phyloP scores from a whole-genome alignment of 176 grass and related monocot genomes.

The Hyparrhenia diplandra region DNA sequence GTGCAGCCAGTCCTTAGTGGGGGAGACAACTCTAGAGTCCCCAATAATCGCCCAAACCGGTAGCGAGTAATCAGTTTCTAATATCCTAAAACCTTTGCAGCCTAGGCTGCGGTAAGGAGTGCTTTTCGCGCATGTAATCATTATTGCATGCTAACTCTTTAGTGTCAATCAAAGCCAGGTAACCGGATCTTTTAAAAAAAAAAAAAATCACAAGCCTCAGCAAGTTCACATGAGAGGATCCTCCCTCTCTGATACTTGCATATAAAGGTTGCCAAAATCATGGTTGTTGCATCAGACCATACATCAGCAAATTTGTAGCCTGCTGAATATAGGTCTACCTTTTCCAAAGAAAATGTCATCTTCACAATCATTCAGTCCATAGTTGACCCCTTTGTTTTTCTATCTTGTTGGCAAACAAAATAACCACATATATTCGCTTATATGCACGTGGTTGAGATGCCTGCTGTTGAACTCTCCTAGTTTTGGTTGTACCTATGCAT shows the following conservation, averaged over 20 bases:
- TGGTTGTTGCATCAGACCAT: slow-evolving; percentile 11
- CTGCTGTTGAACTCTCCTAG: neutral
- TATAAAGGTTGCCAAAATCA: slow-evolving; percentile 2
- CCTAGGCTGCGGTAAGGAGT: too few relatives aligned
- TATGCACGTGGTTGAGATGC: neutral
- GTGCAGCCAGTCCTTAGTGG: too few relatives aligned
- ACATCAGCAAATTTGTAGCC: slow-evolving; percentile 16
- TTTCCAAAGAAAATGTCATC: slow-evolving; percentile 6
- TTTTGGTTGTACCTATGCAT: neutral
- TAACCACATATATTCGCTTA: neutral
- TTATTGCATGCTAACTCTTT: too few relatives aligned
- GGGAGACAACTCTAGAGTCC: too few relatives aligned
- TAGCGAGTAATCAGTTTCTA: too few relatives aligned
- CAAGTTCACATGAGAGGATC: slow-evolving; percentile 48
- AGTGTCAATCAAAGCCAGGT: too few relatives aligned
- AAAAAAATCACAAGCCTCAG: slow-evolving; percentile 37
- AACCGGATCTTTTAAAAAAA: too few relatives aligned
- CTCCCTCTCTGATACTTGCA: slow-evolving; percentile 41
- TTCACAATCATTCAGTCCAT: slow-evolving; percentile 6
- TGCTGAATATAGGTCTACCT: neutral
- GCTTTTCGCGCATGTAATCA: too few relatives aligned
- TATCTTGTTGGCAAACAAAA: slow-evolving; percentile 19
- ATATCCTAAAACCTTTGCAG: too few relatives aligned
- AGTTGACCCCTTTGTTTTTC: neutral
- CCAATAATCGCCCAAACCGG: too few relatives aligned